Evolutionary conservation across 2,329 filamentous ascomycete genomes (phyloP), one percentile per base, ranked within the genome.

Genomic region (Diplodia mutila): DNA sequence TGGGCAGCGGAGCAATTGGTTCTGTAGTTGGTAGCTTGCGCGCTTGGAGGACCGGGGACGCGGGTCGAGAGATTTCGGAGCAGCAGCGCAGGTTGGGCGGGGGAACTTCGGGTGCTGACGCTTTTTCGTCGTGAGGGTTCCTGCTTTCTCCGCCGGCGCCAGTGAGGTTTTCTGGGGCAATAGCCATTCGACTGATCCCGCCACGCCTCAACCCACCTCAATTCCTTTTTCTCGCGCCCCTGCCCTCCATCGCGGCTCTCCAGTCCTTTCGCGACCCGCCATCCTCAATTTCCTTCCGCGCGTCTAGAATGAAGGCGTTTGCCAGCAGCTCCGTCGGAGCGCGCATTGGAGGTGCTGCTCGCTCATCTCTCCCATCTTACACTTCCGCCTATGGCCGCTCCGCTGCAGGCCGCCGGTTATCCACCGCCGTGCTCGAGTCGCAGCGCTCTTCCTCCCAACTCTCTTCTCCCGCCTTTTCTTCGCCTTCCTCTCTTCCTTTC

Each of bases 401-500:
- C 39, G 79, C 81, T 61, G 78, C 82, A 66, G 83, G 84, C 75
- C 78, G 83, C 72, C 79, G 82, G 77, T 78, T 83, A 83, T 78
- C 75, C 25, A 77, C 74, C 57, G 67, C 71, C 32, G 69, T 75
- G 25, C 34, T 69, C 49, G 53, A 69, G 9, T 69, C 73, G 61
- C 72, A 71, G 42, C 67, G 69, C 34, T 72, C 71, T 37, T 75
- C 75, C 64, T 71, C 75, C 70, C 73, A 67, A 68, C 72, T 69
- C 51, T 55, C 69, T 4, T 66, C 67, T 29, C 52, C 70, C 70
- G 16, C 67, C 69, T 63, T 55, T 7, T 69, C 74, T 61, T 72
- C 76, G 25, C 72, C 49, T 12, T 59, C 59, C n/a, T 37, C 76
- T 34, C 73, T 77, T 6, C 70, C 77, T 25, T 78, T 80, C 48